Percentiles rank a stretch among this genome's conserved stretches.
phyloP scores from a whole-genome alignment of 179 eudicot species.

The Nepenthes alata region DNA sequence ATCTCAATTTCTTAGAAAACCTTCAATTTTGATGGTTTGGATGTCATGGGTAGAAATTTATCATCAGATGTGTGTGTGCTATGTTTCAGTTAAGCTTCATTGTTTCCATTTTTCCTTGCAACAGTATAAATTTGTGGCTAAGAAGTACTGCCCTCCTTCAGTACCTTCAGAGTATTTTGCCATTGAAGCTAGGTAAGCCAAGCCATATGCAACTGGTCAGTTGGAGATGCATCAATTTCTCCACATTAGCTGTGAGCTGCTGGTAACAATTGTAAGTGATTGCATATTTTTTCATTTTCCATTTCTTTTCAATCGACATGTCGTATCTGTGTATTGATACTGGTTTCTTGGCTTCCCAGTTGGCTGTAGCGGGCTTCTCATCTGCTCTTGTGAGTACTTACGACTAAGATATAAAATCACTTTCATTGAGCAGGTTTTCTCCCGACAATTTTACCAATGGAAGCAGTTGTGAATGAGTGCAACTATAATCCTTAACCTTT shows the following conservation, averaged over 20 bases:
- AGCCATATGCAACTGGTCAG: not conserved
- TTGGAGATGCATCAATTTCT: too few relatives aligned
- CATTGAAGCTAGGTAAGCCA: slow-evolving; percentile 21
- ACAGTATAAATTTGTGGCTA: slow-evolving; percentile 90
- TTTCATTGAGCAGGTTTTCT: too few relatives aligned
- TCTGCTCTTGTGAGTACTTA: not conserved
- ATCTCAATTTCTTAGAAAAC: too few relatives aligned
- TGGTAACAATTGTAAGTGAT: not conserved
- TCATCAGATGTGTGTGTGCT: too few relatives aligned
- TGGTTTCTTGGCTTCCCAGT: not conserved
- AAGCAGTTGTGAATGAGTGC: too few relatives aligned
- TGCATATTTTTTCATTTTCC: not conserved
- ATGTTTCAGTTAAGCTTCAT: not conserved
- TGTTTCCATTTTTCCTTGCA: slow-evolving; percentile 1
- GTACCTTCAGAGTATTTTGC: slow-evolving; percentile 60
- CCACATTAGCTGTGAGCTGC: not conserved
- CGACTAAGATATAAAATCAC: too few relatives aligned
- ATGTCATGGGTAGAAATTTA: too few relatives aligned
- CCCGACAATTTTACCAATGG: too few relatives aligned
- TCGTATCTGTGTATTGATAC: not conserved
- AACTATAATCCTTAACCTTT: too few relatives aligned
- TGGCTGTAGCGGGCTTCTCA: not conserved
- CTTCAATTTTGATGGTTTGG: too few relatives aligned
- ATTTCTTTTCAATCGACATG: not conserved
- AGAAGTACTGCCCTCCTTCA: slow-evolving; percentile 69